Percentiles rank a stretch among this genome's conserved stretches.
These are phyloP conservation scores for Carpediemonas membranifera DNA, from an alignment of 78 protist species.

Conservation along the genomic window DNA sequence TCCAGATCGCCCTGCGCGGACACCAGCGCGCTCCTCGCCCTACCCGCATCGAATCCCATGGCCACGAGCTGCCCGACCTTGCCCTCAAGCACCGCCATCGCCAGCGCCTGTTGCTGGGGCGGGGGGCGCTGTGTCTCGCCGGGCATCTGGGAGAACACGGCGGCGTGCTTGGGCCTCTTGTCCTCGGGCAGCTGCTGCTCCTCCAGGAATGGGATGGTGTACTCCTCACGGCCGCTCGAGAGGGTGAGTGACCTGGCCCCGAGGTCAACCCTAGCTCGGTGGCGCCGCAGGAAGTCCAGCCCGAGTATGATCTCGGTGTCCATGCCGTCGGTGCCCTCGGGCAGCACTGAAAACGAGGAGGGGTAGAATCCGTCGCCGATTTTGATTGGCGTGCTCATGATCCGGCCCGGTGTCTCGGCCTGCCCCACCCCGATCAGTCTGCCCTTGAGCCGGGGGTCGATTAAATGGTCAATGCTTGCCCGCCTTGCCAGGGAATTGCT, in stretches of 20 bases:
- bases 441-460: not conserved
- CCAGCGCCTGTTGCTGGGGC: too few relatives aligned
- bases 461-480: not conserved
- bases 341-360: not conserved
- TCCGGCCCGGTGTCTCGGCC: not conserved
- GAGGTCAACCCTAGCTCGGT: not conserved
- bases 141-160: too few relatives aligned
- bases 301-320: not conserved
- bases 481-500: not conserved
- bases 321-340: not conserved
- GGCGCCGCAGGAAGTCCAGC: not conserved
- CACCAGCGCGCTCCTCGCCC: too few relatives aligned
- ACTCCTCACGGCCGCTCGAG: too few relatives aligned
- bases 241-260: not conserved
- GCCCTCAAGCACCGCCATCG: too few relatives aligned
- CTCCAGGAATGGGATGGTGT: too few relatives aligned
- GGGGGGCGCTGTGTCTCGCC: too few relatives aligned
- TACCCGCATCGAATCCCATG: too few relatives aligned
- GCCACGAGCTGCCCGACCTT: too few relatives aligned
- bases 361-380: not conserved
- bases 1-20: too few relatives aligned
- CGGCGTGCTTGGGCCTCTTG: too few relatives aligned
- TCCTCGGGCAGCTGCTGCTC: too few relatives aligned
- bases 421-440: not conserved
- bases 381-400: not conserved